Base-by-base conservation (phyloP, 2,329 filamentous ascomycete species). In the Stagonosporopsis tanaceti region DNA sequence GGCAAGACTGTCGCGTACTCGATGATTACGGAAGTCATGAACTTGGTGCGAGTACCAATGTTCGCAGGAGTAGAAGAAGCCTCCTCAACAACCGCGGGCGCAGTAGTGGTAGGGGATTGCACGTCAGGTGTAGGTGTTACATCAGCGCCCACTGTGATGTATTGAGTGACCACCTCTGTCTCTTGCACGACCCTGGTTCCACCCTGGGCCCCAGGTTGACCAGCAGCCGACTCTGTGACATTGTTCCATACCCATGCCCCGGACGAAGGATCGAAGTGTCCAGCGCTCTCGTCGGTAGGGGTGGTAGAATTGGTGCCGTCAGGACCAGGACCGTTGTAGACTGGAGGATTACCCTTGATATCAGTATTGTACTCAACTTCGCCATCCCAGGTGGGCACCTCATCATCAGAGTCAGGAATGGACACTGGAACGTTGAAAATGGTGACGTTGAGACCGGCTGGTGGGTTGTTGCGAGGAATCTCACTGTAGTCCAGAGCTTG, bases 101-200 rank as follows among this genome's bases (percentile, higher is more conserved):
- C 85, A 88, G 48, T 80, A 79, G 64, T 82, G 85, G 47, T 77
- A 81, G 47, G 86, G 78, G 25, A 84, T 85, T 51, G 9, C 2
- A 28, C 37, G 4, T 52, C 37, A 15, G 44, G 42, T 7, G 47
- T 35, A 9, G 47, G 17, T 12, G 47, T 52, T 7, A 45, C 27
- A 6, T 47, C 50, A 27, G 55, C 39, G n/a, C 40, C 42, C 9
- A 60, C 47, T 5, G 57, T 61, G 2, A 58, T 48, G 22, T 61
- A 53, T 28, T 57, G 52, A 17, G 62, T 61, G 30, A 53, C 40
- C 2, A 60, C 25, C 0, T 53, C 56, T 22, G 57, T 60, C 24
- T 57, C 28, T 12, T 50, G 44, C 8, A 45, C 47, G 11, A 46
- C 24, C 37, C 27, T 57, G 2, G 27, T 45, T 25, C 12, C 37